These are phyloP conservation scores for Fusarium sterilihyphosum DNA, from an alignment of 2,329 filamentous ascomycete species.

Conservation along the genomic window DNA sequence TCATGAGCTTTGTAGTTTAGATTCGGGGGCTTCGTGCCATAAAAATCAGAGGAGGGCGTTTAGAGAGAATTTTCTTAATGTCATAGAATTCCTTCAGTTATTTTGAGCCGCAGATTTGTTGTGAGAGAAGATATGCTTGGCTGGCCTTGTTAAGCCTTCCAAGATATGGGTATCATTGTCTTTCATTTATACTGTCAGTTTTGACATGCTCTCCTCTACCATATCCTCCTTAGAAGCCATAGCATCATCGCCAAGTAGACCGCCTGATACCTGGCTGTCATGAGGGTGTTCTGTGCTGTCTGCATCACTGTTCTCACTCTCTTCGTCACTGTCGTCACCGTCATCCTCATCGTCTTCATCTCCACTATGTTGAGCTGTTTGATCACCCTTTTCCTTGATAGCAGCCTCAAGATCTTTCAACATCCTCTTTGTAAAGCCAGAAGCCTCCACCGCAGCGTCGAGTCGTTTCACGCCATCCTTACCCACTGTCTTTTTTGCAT, in stretches of 20 bases:
- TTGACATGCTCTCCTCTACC: conserved; percentile 45
- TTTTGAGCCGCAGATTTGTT: not conserved
- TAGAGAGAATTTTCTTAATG: conserved; percentile 40
- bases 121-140: not conserved
- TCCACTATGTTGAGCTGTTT: conserved; percentile 52
- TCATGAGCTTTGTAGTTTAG: conserved; percentile 54
- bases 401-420: conserved; percentile 91
- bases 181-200: conserved; percentile 41
- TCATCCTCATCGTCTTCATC: conserved; percentile 45
- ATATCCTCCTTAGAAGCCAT: conserved; percentile 20
- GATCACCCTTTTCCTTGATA: conserved; percentile 78
- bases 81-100: conserved; percentile 28
- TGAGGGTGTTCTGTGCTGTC: conserved; percentile 32
- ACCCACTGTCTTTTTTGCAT: conserved; percentile 79
- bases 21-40: conserved; percentile 44
- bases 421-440: conserved; percentile 97
- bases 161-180: conserved; percentile 31
- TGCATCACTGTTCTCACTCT: conserved; percentile 41
- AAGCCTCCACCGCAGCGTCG: conserved; percentile 90
- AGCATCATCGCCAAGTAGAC: conserved; percentile 37
- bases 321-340: conserved; percentile 45
- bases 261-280: conserved; percentile 30
- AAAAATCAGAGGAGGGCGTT: conserved; percentile 37
- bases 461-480: conserved; percentile 74
- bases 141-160: not conserved